Conservation (phyloP, 169 alveolate genomes). For the Plasmodium coatneyi region DNA sequence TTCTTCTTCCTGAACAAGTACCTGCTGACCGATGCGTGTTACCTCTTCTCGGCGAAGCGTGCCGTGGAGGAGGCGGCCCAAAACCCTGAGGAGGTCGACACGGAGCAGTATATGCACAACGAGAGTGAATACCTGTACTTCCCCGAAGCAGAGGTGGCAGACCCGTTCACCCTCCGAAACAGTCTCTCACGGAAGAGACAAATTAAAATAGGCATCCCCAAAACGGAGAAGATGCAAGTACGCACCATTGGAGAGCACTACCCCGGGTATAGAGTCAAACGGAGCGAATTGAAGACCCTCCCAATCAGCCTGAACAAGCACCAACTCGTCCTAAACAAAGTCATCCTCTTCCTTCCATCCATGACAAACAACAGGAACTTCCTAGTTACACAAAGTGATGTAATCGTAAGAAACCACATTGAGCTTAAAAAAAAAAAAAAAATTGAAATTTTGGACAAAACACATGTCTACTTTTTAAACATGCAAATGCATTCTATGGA, state of each 20-base stretch:
- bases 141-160: background rate
- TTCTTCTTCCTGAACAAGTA: conserved; percentile 43
- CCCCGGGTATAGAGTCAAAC: background rate
- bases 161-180: background rate
- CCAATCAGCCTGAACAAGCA: conserved; percentile 30
- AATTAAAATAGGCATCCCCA: background rate
- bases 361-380: conserved; percentile 13
- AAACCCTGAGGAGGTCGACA: background rate
- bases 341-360: conserved; percentile 10
- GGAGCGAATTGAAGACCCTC: conserved; percentile 9
- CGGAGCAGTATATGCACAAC: background rate
- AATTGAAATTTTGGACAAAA: conserved; percentile 18
- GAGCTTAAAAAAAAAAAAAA: conserved; percentile 2
- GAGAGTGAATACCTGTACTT: background rate
- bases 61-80: background rate
- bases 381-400: conserved; percentile 7
- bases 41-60: conserved; percentile 30
- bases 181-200: background rate
- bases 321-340: background rate
- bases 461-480: conserved; percentile 19
- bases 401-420: conserved; percentile 32
- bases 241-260: background rate
- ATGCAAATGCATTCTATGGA: background rate
- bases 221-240: background rate
- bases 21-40: conserved; percentile 8